These are phyloP conservation scores for Bondarzewia mesenterica DNA, from an alignment of 1,284 basidiomycete species.

Conservation along the genomic window DNA sequence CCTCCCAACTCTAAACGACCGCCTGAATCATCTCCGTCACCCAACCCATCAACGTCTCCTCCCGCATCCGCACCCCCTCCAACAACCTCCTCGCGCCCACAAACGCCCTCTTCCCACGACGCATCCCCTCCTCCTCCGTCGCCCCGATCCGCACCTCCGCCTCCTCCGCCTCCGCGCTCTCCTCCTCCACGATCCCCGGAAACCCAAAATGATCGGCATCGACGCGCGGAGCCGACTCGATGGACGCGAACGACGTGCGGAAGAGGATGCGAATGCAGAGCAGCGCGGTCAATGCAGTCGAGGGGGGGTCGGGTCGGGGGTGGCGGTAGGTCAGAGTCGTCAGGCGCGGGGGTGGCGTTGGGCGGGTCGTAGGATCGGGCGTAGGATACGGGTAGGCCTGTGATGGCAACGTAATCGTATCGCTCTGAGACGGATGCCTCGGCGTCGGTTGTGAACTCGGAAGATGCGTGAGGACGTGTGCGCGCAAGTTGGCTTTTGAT, in stretches of 20 bases:
- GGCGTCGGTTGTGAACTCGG: slow-evolving; percentile 43
- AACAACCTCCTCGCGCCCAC: slow-evolving; percentile 49
- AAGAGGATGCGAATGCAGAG: slow-evolving; percentile 71
- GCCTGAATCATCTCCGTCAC: slow-evolving; percentile 72
- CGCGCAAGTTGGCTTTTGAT: slow-evolving; percentile 42
- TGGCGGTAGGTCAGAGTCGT: slow-evolving; percentile 47
- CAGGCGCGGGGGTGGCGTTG: slow-evolving; percentile 53
- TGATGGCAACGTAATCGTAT: slow-evolving; percentile 55
- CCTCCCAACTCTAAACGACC: slow-evolving; percentile 15
- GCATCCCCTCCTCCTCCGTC: slow-evolving; percentile 55
- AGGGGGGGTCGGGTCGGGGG: slow-evolving; percentile 57
- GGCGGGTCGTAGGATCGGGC: slow-evolving; percentile 51
- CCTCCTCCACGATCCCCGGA: slow-evolving; percentile 57
- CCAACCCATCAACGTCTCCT: slow-evolving; percentile 69
- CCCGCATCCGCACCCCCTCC: slow-evolving; percentile 58
- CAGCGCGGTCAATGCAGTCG: slow-evolving; percentile 64
- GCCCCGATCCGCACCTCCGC: slow-evolving; percentile 28
- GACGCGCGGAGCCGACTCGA: slow-evolving; percentile 60
- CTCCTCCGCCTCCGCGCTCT: slow-evolving; percentile 38
- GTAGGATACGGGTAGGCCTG: slow-evolving; percentile 45
- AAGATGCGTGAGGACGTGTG: slow-evolving; percentile 69
- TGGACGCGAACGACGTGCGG: slow-evolving; percentile 62
- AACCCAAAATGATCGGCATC: slow-evolving; percentile 80
- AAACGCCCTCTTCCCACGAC: slow-evolving; percentile 63
- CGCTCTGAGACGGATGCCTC: slow-evolving; percentile 58